phyloP scores from a whole-genome alignment of 1,284 basidiomycete genomes.

The Austroboletus niveus region DNA sequence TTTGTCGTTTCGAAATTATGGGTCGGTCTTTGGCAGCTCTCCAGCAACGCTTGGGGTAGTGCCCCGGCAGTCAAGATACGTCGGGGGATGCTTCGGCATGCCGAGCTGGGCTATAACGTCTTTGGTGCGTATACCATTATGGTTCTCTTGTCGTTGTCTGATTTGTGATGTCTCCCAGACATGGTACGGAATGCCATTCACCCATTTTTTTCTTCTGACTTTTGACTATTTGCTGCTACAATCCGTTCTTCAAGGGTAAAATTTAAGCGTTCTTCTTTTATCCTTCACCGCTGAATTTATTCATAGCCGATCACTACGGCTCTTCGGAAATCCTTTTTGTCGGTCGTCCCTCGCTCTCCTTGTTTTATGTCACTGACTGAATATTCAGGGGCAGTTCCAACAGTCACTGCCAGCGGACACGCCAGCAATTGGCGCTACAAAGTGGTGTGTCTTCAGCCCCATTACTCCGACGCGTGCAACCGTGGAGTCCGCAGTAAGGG shows the following conservation, averaged over 20 bases:
- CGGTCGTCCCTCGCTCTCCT: conserved; percentile 25
- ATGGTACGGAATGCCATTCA: conserved; percentile 44
- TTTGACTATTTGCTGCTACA: conserved; percentile 1
- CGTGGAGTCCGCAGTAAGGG: conserved; percentile 65
- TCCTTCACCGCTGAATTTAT: conserved; percentile 8
- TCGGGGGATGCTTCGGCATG: conserved; percentile 61
- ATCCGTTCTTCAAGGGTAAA: conserved; percentile 19
- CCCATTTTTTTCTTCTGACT: conserved; percentile 20
- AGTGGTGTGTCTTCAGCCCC: conserved; percentile 76
- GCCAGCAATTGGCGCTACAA: conserved; percentile 68
- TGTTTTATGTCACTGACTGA: conserved; percentile 9
- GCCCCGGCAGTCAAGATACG: conserved; percentile 60
- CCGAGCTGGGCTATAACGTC: conserved; percentile 64
- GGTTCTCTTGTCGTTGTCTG: too few relatives aligned
- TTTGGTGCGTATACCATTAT: conserved; percentile 50
- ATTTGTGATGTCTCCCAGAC: conserved; percentile 35
- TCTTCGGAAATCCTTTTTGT: conserved; percentile 77
- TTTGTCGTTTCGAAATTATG: conserved; percentile 64
- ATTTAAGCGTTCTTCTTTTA: background rate
- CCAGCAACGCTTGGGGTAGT: conserved; percentile 80
- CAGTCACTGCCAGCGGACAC: conserved; percentile 41
- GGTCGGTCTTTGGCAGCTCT: conserved; percentile 81
- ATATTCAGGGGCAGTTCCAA: conserved; percentile 63
- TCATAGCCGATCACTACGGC: conserved; percentile 78
- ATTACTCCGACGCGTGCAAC: conserved; percentile 50